Conservation (phyloP, 1,284 basidiomycete species). For the Phellopilus nigrolimitatus region DNA sequence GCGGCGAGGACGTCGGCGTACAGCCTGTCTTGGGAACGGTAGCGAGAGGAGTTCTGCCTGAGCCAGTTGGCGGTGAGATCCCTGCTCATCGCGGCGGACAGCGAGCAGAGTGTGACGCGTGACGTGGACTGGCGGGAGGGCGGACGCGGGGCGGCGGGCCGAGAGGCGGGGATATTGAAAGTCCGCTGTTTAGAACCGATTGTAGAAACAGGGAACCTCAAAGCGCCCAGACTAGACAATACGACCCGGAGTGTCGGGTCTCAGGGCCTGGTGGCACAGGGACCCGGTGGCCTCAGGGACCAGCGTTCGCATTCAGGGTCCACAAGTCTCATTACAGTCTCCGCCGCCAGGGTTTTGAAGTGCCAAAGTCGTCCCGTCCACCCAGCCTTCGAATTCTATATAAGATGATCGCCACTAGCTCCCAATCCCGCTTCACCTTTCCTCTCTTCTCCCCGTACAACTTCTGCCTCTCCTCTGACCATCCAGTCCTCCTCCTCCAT, state of each 20-base stretch:
- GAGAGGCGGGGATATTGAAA: background rate
- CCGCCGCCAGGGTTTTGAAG: conserved; percentile 1
- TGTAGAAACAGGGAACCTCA: background rate
- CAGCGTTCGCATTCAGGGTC: too few species aligned
- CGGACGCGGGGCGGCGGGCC: background rate
- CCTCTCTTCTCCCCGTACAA: too few species aligned
- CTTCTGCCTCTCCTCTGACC: conserved; percentile 28
- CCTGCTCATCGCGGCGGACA: conserved; percentile 21
- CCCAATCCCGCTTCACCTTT: too few species aligned
- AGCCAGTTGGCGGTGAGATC: conserved; percentile 65
- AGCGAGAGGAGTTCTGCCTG: conserved; percentile 60
- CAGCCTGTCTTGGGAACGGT: conserved; percentile 47
- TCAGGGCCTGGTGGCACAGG: too few species aligned
- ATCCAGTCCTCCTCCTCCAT: conserved; percentile 22
- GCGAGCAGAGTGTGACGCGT: background rate
- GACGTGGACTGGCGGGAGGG: background rate
- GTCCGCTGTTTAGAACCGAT: too few species aligned
- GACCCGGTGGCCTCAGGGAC: too few species aligned
- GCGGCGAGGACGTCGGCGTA: conserved; percentile 62
- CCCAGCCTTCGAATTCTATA: background rate
- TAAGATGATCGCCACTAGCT: background rate
- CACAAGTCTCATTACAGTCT: too few species aligned
- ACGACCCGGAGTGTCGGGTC: too few species aligned
- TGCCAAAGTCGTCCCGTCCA: too few species aligned
- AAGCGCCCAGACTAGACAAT: background rate